Evolutionary conservation across 305 asterid species (phyloP).

Genomic region (Fraxinus xanthoxyloides): DNA sequence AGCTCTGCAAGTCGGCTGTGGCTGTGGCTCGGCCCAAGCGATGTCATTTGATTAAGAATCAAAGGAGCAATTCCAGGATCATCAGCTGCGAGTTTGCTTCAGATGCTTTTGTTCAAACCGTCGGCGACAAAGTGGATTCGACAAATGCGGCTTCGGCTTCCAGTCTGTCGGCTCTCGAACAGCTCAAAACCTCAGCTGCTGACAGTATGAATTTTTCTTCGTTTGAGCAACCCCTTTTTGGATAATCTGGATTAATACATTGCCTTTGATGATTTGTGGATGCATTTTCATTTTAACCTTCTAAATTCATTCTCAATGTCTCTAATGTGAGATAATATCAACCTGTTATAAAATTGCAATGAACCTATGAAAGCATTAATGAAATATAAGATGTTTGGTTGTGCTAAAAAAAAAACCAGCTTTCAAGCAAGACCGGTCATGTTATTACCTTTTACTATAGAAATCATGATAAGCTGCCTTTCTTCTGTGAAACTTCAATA

Average conservation of each 20-base stretch:
- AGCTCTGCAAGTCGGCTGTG: constrained; percentile 30
- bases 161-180: constrained; percentile 92
- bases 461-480: background rate
- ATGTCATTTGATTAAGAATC: constrained; percentile 26
- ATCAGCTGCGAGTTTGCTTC: constrained; percentile 54
- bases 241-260: constrained; percentile 2
- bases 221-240: background rate
- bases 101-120: constrained; percentile 33
- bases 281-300: background rate
- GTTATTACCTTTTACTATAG: background rate
- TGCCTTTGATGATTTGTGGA: background rate
- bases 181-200: constrained; percentile 87
- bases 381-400: background rate
- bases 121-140: constrained; percentile 25
- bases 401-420: background rate
- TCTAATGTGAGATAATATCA: background rate
- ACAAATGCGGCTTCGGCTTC: constrained; percentile 54
- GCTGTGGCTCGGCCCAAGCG: constrained; percentile 30
- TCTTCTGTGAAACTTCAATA: background rate
- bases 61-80: constrained; percentile 35
- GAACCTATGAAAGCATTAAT: background rate
- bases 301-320: background rate
- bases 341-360: background rate
- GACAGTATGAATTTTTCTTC: constrained; percentile 54
- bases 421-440: background rate